Evolutionary conservation across 2,329 filamentous ascomycete species (phyloP).

Genomic region (Monosporascus cannonballus): DNA sequence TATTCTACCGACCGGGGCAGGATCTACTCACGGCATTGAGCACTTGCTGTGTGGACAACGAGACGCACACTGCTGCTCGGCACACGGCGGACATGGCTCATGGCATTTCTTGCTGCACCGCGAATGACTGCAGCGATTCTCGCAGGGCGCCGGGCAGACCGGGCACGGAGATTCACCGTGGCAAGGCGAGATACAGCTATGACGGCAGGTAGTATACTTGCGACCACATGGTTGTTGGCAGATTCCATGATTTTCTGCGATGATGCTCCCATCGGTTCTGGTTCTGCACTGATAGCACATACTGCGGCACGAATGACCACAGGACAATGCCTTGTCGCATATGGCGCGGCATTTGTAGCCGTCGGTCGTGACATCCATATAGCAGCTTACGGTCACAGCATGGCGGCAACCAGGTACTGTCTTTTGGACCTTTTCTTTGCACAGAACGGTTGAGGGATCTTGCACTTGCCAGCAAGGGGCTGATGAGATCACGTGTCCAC

Average conservation of each 20-base stretch:
- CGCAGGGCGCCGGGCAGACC: conserved; percentile 44
- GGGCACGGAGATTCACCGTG: conserved; percentile 43
- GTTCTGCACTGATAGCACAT: conserved; percentile 43
- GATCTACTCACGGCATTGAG: conserved; percentile 24
- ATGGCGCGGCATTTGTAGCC: conserved; percentile 39
- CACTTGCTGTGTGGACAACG: conserved; percentile 47
- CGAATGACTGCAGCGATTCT: conserved; percentile 51
- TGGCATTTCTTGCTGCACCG: conserved; percentile 48
- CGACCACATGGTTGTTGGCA: conserved; percentile 47
- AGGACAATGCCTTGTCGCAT: conserved; percentile 43
- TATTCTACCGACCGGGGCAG: neutral
- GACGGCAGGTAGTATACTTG: conserved; percentile 47
- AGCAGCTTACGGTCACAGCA: conserved; percentile 42
- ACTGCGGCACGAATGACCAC: conserved; percentile 52
- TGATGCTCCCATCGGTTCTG: conserved; percentile 24
- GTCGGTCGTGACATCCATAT: conserved; percentile 32
- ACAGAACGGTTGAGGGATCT: conserved; percentile 39
- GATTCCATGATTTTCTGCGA: conserved; percentile 33
- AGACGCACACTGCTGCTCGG: conserved; percentile 46
- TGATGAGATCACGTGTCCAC: conserved; percentile 32
- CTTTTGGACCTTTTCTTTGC: conserved; percentile 38
- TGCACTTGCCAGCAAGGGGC: conserved; percentile 37
- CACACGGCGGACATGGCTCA: conserved; percentile 57
- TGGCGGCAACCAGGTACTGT: conserved; percentile 51
- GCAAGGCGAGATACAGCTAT: conserved; percentile 46